Evolutionary conservation across 2,329 filamentous ascomycete species (phyloP).

Genomic region (Penicillium brasilianum): DNA sequence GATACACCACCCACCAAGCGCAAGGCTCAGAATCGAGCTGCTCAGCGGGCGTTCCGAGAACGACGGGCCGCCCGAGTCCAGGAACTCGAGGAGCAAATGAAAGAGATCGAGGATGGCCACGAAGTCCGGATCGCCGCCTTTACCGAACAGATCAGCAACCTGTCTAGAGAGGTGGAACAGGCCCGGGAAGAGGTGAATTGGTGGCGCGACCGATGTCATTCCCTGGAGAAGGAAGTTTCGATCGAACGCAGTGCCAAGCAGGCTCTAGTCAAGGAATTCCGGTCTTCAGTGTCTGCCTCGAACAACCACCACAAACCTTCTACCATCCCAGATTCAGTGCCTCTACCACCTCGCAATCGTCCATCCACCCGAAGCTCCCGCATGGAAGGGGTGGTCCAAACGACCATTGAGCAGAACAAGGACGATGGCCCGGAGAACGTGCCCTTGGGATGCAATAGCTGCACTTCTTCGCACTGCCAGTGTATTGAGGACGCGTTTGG

Average conservation of each 20-base stretch:
- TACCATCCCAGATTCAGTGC: slow-evolving; percentile 44
- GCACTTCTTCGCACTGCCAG: slow-evolving; percentile 67
- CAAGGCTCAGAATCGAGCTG: slow-evolving; percentile 91
- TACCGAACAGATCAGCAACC: slow-evolving; percentile 57
- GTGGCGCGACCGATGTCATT: slow-evolving; percentile 61
- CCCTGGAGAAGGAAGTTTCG: slow-evolving; percentile 66
- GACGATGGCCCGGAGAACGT: slow-evolving; percentile 43
- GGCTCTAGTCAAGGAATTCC: slow-evolving; percentile 49
- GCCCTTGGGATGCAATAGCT: slow-evolving; percentile 67
- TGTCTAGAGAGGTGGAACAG: slow-evolving; percentile 71
- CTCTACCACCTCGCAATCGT: slow-evolving; percentile 42
- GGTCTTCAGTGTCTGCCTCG: slow-evolving; percentile 36
- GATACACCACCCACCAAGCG: slow-evolving; percentile 92
- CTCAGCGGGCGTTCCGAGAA: slow-evolving; percentile 88
- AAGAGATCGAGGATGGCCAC: slow-evolving; percentile 54
- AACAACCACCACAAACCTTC: slow-evolving; percentile 22
- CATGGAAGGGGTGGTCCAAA: slow-evolving; percentile 27
- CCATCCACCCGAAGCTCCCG: slow-evolving; percentile 26
- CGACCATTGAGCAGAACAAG: slow-evolving; percentile 22
- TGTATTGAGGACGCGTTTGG: slow-evolving; percentile 63
- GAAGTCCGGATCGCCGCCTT: slow-evolving; percentile 56
- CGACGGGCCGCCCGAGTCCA: slow-evolving; percentile 82
- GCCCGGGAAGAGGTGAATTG: slow-evolving; percentile 59
- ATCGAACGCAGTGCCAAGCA: slow-evolving; percentile 50
- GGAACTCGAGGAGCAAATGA: slow-evolving; percentile 62